Conservation (phyloP, 2,329 filamentous ascomycete species). For the Dothiorella sarmentorum region DNA sequence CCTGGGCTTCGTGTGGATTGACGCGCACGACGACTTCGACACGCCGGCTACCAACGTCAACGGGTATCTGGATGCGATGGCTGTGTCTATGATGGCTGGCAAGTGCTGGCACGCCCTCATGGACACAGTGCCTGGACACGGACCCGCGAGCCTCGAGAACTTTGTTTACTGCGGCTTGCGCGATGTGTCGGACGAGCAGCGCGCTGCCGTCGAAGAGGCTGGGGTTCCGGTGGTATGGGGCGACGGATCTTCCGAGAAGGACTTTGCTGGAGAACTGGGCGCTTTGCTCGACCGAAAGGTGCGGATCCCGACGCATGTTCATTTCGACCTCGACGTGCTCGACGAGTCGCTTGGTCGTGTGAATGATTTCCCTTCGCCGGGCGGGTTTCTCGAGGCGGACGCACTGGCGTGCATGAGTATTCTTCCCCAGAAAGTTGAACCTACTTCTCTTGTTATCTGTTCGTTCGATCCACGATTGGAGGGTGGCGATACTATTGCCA, state of each 20-base stretch:
- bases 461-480: slow-evolving; percentile 22
- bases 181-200: slow-evolving; percentile 30
- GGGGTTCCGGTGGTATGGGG: slow-evolving; percentile 24
- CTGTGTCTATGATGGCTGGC: slow-evolving; percentile 37
- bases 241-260: neutral
- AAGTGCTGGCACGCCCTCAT: slow-evolving; percentile 32
- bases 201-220: slow-evolving; percentile 30
- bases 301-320: slow-evolving; percentile 28
- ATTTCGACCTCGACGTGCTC: slow-evolving; percentile 38
- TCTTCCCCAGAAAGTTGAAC: slow-evolving; percentile 18
- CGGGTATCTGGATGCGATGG: slow-evolving; percentile 40
- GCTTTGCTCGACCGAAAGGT: neutral
- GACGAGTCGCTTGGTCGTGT: slow-evolving; percentile 35
- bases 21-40: slow-evolving; percentile 44
- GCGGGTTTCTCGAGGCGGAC: slow-evolving; percentile 28
- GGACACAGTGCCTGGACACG: slow-evolving; percentile 32
- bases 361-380: slow-evolving; percentile 37
- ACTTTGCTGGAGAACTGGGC: slow-evolving; percentile 17
- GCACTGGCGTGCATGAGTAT: slow-evolving; percentile 19
- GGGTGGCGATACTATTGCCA: slow-evolving; percentile 22
- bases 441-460: slow-evolving; percentile 20
- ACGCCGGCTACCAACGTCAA: slow-evolving; percentile 35
- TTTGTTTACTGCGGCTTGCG: slow-evolving; percentile 30
- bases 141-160: slow-evolving; percentile 14
- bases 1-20: slow-evolving; percentile 41